Percentiles rank a stretch among this genome's conserved stretches.
phyloP scores from a whole-genome alignment of 192 early-diverging fungal genomes.

The Coemansia sp. region DNA sequence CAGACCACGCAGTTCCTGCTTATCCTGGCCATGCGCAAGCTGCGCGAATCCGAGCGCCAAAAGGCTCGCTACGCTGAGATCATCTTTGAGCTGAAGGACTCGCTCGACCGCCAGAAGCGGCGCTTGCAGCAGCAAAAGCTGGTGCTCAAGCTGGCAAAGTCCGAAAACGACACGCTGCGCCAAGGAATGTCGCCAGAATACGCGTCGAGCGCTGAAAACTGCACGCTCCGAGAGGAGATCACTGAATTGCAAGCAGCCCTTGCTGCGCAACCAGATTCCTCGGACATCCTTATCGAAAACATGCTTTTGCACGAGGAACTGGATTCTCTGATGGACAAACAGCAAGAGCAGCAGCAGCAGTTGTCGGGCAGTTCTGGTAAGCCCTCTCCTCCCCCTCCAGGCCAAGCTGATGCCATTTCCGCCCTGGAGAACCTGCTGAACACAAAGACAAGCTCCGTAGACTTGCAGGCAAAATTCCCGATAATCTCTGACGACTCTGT shows the following conservation, averaged over 20 bases:
- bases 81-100: constrained; percentile 49
- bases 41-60: constrained; percentile 55
- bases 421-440: constrained; percentile 27
- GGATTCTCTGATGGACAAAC: constrained; percentile 9
- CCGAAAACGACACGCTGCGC: constrained; percentile 32
- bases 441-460: constrained; percentile 17
- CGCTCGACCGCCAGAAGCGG: constrained; percentile 36
- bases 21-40: constrained; percentile 54
- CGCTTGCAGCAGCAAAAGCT: constrained; percentile 48
- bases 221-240: constrained; percentile 44
- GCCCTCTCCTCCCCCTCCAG: constrained; percentile 5
- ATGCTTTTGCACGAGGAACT: constrained; percentile 41
- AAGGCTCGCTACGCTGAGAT: constrained; percentile 53
- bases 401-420: constrained; percentile 19
- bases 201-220: constrained; percentile 39
- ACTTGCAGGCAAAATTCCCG: constrained; percentile 27
- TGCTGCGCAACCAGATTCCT: constrained; percentile 40
- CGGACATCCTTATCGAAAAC: constrained; percentile 50
- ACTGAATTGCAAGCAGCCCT: constrained; percentile 33
- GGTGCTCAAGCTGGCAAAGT: constrained; percentile 38
- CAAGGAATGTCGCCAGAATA: constrained; percentile 22
- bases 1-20: constrained; percentile 47
- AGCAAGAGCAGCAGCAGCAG: not conserved
- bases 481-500: constrained; percentile 50
- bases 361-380: not conserved